Conservation (phyloP, 164 flowering plant genomes). For the Stephania yunnanensis region DNA sequence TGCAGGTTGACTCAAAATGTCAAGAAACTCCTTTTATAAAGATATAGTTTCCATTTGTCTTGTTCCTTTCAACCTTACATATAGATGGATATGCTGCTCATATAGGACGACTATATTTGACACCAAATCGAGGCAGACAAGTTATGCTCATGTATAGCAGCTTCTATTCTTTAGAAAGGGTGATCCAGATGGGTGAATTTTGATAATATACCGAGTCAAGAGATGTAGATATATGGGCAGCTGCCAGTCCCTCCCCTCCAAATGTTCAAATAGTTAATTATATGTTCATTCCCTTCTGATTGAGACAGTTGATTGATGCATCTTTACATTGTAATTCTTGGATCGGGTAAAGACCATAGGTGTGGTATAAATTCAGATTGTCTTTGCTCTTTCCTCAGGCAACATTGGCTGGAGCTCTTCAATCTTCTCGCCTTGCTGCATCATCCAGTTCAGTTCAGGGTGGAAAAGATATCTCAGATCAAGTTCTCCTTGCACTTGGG, state of each 20-base stretch:
- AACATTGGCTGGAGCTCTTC: slow-evolving; percentile 32
- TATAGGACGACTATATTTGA: not conserved
- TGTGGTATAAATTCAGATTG: slow-evolving; percentile 2
- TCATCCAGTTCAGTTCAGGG: slow-evolving; percentile 26
- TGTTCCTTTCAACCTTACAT: not conserved
- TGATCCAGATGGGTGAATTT: not conserved
- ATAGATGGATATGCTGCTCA: not conserved
- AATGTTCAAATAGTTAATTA: not conserved
- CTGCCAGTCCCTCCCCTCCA: not conserved
- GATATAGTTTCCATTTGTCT: not conserved
- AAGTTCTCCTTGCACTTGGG: slow-evolving; percentile 28
- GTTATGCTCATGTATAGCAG: not conserved
- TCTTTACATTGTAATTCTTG: not conserved
- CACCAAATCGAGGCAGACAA: not conserved
- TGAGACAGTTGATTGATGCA: no score
- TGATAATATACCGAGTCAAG: no score
- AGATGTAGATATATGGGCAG: no score
- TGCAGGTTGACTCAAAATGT: slow-evolving; percentile 39
- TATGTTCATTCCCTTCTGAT: no score
- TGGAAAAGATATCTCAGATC: slow-evolving; percentile 24
- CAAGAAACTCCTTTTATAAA: not conserved
- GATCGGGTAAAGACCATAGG: not conserved
- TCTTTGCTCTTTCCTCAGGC: slow-evolving; percentile 23
- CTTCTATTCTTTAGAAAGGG: not conserved
- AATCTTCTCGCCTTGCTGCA: slow-evolving; percentile 30